Conservation (phyloP, 352 stramenopile genomes). For the Phytophthora chlamydospora region DNA sequence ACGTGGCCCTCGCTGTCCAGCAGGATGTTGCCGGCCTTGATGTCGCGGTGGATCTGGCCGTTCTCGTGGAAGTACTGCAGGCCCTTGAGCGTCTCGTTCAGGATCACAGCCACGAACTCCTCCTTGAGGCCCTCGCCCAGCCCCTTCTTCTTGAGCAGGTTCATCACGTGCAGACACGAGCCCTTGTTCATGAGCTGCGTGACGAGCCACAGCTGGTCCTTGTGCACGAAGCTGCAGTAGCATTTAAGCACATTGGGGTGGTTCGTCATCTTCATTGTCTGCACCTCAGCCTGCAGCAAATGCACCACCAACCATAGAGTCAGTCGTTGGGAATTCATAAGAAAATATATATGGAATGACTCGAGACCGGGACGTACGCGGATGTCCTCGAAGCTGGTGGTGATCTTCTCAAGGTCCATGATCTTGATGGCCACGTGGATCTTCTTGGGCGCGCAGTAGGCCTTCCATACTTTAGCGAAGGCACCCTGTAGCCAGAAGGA, state of each 20-base stretch:
- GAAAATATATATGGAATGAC: background rate
- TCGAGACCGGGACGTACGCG: constrained; percentile 45
- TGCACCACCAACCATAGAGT: too few relatives aligned
- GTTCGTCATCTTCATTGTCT: constrained; percentile 99
- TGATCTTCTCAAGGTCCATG: constrained; percentile 99
- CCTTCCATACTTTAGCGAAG: constrained; percentile 98
- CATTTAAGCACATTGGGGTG: constrained; percentile 98
- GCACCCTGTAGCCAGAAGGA: constrained; percentile 74
- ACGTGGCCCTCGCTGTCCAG: constrained; percentile 94
- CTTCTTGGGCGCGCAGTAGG: constrained; percentile 90
- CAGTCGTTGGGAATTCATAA: background rate
- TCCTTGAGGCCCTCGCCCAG: constrained; percentile 92
- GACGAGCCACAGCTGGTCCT: constrained; percentile 98
- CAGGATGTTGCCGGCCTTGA: constrained; percentile 99
- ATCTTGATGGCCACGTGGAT: constrained; percentile 97
- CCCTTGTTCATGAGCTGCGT: constrained; percentile 99
- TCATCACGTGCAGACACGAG: constrained; percentile 97
- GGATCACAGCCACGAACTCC: constrained; percentile 97
- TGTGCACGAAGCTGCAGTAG: constrained; percentile 97
- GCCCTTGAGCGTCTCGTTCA: constrained; percentile 96
- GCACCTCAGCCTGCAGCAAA: constrained; percentile 87
- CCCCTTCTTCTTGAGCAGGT: constrained; percentile 92
- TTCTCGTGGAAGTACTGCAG: constrained; percentile 99
- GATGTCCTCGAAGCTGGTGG: constrained; percentile 94
- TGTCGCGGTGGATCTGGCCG: constrained; percentile 97